Base-by-base conservation (phyloP, 495 filamentous ascomycete genomes). In the Niebla homalea region DNA sequence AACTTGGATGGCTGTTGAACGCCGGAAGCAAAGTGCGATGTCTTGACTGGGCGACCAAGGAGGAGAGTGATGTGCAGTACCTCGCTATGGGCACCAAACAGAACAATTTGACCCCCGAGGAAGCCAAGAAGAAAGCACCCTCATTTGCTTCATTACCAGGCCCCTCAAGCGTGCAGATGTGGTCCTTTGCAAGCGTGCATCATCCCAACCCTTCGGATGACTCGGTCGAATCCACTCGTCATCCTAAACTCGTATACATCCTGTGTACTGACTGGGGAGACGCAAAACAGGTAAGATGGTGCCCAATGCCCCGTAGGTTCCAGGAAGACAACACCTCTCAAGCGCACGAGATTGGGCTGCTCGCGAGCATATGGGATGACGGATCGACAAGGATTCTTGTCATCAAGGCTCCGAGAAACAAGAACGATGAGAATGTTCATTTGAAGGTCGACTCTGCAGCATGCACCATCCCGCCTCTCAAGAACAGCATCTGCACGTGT, bases 181-280 rank as follows among this genome's bases (percentile, higher is more conserved):
- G 80, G 80, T 61, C 70, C 4, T 77, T 84, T 60, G 60, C 1
- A 11, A 48, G 23, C n/a, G 5, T 11, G 25, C 62, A 50, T 60
- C 67, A 5, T 63, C 61, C 7, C 54, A 63, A 48, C 51, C 21
- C 42, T 50, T 37, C 36, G 43, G n/a, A 45, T 50, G 38, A 49
- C 41, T 20, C 50, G 39, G n/a, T 80, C 6, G 67, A 77, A 56
- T 63, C 69, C 53, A 50, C 52, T 15, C 54, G 19, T 39, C 51
- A 60, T 25, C 74, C 76, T 14, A 57, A 53, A 43, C 59, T 78
- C 47, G 66, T 61, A 40, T 57, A 74, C n/a, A 69, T 74, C 3
- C 53, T 84, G 18, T 84, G 80, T 56, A 74, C 75, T 3, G 67
- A 79, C 6, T 85, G 81, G 79, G 83, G 80, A 4, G 64, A 74